These are phyloP conservation scores for Cladophialophora psammophila DNA, from an alignment of 2,329 filamentous ascomycete genomes.

Conservation along the genomic window DNA sequence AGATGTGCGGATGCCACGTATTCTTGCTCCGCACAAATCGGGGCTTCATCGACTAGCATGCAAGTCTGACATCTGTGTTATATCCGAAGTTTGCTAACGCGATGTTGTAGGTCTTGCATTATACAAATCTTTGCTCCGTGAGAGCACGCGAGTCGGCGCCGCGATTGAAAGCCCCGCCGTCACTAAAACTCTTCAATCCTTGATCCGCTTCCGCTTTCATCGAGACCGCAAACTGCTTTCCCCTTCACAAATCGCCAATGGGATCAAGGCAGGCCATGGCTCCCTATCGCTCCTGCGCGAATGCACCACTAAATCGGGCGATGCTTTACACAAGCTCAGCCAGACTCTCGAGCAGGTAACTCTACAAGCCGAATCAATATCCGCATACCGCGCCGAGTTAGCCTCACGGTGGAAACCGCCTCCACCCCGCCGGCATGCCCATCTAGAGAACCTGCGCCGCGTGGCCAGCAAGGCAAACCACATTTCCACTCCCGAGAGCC, in stretches of 20 bases:
- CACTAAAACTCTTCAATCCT: conserved; percentile 39
- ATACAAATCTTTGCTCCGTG: conserved; percentile 55
- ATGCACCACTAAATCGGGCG: conserved; percentile 21
- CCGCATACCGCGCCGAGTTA: conserved; percentile 13
- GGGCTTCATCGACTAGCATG: conserved; percentile 55
- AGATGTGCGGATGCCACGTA: conserved; percentile 48
- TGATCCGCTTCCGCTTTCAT: conserved; percentile 49
- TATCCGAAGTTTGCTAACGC: neutral
- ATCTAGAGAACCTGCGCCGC: conserved; percentile 28
- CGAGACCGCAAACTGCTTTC: conserved; percentile 50
- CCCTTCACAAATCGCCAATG: conserved; percentile 49
- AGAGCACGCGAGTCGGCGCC: conserved; percentile 47
- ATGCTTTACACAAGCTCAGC: conserved; percentile 25
- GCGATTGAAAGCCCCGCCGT: conserved; percentile 32
- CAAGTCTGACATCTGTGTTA: conserved; percentile 38
- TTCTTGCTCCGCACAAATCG: conserved; percentile 46
- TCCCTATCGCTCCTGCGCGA: conserved; percentile 36
- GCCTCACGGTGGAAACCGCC: conserved; percentile 29
- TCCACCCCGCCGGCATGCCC: neutral
- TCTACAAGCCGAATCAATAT: conserved; percentile 18
- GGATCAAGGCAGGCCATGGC: conserved; percentile 53
- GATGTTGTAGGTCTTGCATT: conserved; percentile 50
- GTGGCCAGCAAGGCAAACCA: conserved; percentile 22
- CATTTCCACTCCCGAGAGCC: conserved; percentile 18
- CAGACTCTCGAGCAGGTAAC: conserved; percentile 26